Percentiles rank a stretch among this genome's conserved stretches.
Conservation (phyloP, 495 filamentous ascomycete genomes). For the Elasticomyces elasticus region DNA sequence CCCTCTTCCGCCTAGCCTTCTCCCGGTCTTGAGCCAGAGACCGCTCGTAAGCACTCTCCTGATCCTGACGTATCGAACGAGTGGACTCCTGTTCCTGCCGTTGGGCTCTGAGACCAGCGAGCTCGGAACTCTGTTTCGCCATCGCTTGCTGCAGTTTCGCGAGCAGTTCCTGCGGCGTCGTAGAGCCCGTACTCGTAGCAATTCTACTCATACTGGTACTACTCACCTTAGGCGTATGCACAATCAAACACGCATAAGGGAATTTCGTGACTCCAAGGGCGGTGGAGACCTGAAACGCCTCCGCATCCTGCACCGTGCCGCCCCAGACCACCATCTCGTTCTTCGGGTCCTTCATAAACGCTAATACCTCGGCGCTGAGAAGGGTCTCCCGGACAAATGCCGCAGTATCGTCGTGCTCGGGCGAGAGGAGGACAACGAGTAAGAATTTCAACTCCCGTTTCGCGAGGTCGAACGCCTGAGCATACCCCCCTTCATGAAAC, state of each 20-base stretch:
- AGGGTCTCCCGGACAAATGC: constrained; percentile 78
- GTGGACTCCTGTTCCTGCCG: constrained; percentile 68
- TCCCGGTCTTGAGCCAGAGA: constrained; percentile 81
- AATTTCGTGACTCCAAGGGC: constrained; percentile 81
- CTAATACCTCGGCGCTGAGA: constrained; percentile 58
- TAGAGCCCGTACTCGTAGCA: constrained; percentile 60
- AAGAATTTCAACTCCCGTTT: constrained; percentile 88
- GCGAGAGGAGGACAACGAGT: constrained; percentile 71
- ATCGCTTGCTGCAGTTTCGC: constrained; percentile 62
- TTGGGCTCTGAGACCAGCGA: constrained; percentile 57
- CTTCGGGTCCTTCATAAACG: constrained; percentile 54
- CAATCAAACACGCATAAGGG: constrained; percentile 75
- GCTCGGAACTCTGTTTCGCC: constrained; percentile 54
- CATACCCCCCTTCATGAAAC: constrained; percentile 79
- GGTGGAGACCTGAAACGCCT: constrained; percentile 81
- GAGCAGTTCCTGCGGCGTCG: constrained; percentile 55
- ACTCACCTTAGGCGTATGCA: constrained; percentile 70
- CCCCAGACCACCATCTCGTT: constrained; percentile 83
- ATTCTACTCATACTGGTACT: constrained; percentile 80
- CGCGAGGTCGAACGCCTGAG: constrained; percentile 75
- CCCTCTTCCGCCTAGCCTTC: constrained; percentile 58
- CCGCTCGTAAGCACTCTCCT: constrained; percentile 86
- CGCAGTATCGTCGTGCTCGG: constrained; percentile 85
- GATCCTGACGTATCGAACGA: constrained; percentile 66
- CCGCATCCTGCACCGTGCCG: constrained; percentile 81